These are phyloP conservation scores for Daedaleopsis sinensis DNA, from an alignment of 768 basidiomycete species.

Conservation along the genomic window DNA sequence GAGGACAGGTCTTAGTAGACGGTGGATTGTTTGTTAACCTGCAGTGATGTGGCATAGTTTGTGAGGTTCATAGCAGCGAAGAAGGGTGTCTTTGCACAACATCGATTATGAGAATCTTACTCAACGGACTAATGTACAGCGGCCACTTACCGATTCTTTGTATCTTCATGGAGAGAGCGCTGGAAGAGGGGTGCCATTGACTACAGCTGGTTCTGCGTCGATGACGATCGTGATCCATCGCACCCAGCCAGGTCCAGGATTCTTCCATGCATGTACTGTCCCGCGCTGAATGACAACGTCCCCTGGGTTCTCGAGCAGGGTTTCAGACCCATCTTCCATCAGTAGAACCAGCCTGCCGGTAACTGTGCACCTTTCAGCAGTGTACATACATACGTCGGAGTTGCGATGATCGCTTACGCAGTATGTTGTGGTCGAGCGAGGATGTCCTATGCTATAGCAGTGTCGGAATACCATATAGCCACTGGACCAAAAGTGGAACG, in stretches of 20 bases:
- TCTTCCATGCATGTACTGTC: conserved; percentile 64
- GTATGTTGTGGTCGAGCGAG: conserved; percentile 64
- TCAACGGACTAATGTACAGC: neutral
- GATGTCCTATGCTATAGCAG: conserved; percentile 47
- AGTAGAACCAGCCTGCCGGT: conserved; percentile 57
- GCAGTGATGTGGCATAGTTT: conserved; percentile 41
- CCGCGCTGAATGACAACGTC: conserved; percentile 61
- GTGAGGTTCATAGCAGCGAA: no score
- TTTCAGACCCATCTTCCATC: conserved; percentile 59
- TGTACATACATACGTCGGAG: no score
- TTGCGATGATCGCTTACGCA: conserved; percentile 39
- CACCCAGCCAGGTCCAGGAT: conserved; percentile 53
- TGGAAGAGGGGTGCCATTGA: conserved; percentile 44
- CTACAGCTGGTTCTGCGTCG: conserved; percentile 54
- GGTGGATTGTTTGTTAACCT: conserved; percentile 78
- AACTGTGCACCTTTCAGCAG: conserved; percentile 36
- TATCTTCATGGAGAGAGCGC: conserved; percentile 16
- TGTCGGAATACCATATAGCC: no score
- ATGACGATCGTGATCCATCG: conserved; percentile 57
- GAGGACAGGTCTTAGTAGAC: conserved; percentile 66
- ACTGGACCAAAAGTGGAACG: conserved; percentile 9
- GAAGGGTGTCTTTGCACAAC: no score
- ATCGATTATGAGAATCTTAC: neutral
- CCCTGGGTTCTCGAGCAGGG: conserved; percentile 53
- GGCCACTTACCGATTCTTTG: neutral